phyloP scores from a whole-genome alignment of 306 rosid species.

The Coriaria nepalensis region DNA sequence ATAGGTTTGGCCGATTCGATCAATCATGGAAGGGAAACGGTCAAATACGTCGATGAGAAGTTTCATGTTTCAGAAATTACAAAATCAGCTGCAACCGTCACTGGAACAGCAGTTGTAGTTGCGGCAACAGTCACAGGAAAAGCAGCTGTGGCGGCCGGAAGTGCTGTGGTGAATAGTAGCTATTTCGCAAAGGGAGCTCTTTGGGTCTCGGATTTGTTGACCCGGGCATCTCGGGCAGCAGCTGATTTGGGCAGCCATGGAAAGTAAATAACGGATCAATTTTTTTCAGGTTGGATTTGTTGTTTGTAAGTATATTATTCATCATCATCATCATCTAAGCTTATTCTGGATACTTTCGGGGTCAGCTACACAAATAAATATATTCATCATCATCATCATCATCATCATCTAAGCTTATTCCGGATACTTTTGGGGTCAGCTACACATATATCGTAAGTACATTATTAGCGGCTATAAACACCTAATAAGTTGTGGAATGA shows the following conservation, averaged over 20 bases:
- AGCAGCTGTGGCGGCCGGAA: constrained; percentile 68
- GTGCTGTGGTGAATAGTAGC: constrained; percentile 56
- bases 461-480: too few relatives aligned
- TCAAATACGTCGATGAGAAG: constrained; percentile 60
- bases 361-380: too few relatives aligned
- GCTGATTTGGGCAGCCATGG: constrained; percentile 43
- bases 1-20: constrained; percentile 68
- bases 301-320: too few relatives aligned
- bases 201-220: constrained; percentile 45
- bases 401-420: too few relatives aligned
- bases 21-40: constrained; percentile 48
- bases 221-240: constrained; percentile 52
- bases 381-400: too few relatives aligned
- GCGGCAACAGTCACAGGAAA: constrained; percentile 54
- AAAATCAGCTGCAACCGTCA: constrained; percentile 50
- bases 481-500: too few relatives aligned
- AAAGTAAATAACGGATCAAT: constrained; percentile 3
- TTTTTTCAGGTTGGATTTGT: neutral
- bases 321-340: too few relatives aligned
- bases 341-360: too few relatives aligned
- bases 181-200: constrained; percentile 88
- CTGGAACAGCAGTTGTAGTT: constrained; percentile 71
- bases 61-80: constrained; percentile 67
- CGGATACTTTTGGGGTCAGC: too few relatives aligned
- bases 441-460: too few relatives aligned